Evolutionary conservation across 441 rosid species (phyloP), one percentile per base, ranked within the genome.

Genomic region (Aleurites moluccanus): DNA sequence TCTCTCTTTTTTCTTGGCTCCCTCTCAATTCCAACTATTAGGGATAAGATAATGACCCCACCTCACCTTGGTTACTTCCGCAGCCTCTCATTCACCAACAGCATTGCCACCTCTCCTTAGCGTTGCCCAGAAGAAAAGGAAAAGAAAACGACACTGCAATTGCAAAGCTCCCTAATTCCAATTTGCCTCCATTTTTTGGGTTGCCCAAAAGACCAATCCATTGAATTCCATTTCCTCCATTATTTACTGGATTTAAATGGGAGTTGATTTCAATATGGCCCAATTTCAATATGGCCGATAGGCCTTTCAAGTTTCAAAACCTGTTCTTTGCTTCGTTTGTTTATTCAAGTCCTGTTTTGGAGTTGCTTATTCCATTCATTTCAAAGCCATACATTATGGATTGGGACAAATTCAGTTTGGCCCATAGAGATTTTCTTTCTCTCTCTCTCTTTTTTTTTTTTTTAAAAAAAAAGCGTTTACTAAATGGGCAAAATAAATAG

Each of bases 31-130:
- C 72, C 57, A 63, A 67, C 66, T 47, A 68, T 30, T 75, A 23
- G 69, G 85, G 94, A 88, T 88, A 90, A 90, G 91, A 86, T 84
- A 77, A 30, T 73, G 86, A 83, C 86, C 68, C 84, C 78, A 61
- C 75, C 50, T 62, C 75, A 47, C 76, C 65, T 77, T 38, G 83
- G 74, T 79, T 81, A 62, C 57, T 75, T 83, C 84, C 88, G 77
- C 86, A 83, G 82, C 90, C 88, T 86, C 85, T 77, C 87, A 56
- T 83, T 81, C 80, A 60, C 28, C 53, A 16, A 42, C 73, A 70
- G 18, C 64, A 60, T 13, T 14, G 28, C 44, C 62, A 21, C 80
- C 73, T 52, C 73, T 61, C 65, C 16, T 55, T 59, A 63, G 47
- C 2, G 15, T 33, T 45, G 44, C 20, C 55, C 5, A 50, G 6